These are phyloP conservation scores for Lomentospora prolificans DNA, from an alignment of 2,329 filamentous ascomycete species.

Conservation along the genomic window DNA sequence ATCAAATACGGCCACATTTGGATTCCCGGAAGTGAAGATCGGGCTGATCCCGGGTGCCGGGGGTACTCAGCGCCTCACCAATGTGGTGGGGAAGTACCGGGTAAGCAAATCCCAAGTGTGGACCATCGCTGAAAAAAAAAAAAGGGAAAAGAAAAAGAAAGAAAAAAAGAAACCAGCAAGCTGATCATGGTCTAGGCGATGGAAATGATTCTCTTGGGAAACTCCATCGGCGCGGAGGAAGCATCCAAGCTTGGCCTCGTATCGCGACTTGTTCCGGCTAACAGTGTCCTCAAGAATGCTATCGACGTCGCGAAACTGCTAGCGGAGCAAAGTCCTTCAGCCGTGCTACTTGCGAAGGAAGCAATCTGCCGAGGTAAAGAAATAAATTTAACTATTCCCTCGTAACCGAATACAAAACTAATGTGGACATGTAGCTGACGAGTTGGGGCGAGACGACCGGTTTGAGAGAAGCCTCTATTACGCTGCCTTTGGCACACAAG, in stretches of 20 bases:
- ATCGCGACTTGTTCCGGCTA: slow-evolving; percentile 5
- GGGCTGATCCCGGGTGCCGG: slow-evolving; percentile 31
- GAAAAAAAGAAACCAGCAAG: too few species aligned
- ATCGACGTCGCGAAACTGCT: neutral
- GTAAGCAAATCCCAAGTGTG: too few species aligned
- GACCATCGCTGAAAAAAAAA: too few species aligned
- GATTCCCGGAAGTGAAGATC: slow-evolving; percentile 28
- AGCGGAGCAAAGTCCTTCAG: neutral
- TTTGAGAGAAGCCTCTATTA: slow-evolving; percentile 26
- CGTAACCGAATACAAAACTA: neutral
- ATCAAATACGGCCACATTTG: slow-evolving; percentile 24
- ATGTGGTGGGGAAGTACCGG: slow-evolving; percentile 30
- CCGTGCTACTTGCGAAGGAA: slow-evolving; percentile 3
- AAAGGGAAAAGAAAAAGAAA: too few species aligned
- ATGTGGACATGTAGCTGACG: slow-evolving; percentile 14
- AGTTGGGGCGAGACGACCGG: slow-evolving; percentile 19
- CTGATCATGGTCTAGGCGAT: slow-evolving; percentile 10
- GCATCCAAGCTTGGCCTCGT: slow-evolving; percentile 8
- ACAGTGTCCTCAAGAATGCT: slow-evolving; percentile 4
- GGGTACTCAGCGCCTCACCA: slow-evolving; percentile 29
- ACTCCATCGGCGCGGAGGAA: slow-evolving; percentile 8
- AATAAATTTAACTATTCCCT: neutral
- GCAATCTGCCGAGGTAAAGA: slow-evolving; percentile 3
- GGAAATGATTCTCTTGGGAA: slow-evolving; percentile 11
- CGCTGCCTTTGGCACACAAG: slow-evolving; percentile 22